Evolutionary conservation across 345 rosid genomes (phyloP).

Genomic region (Reutealis trisperma): DNA sequence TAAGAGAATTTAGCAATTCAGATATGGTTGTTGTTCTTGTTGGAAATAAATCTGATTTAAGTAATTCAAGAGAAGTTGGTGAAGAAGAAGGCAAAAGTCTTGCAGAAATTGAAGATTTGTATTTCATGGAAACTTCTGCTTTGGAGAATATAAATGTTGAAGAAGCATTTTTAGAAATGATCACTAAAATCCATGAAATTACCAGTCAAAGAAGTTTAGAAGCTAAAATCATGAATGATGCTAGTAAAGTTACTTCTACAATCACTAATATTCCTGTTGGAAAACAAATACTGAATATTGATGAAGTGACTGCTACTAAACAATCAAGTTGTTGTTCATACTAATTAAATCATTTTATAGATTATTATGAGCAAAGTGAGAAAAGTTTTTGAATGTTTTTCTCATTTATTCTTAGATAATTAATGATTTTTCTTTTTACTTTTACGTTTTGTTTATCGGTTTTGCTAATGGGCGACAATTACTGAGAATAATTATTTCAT

Average conservation of each 20-base stretch:
- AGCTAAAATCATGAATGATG: constrained; percentile 41
- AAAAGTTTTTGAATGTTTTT: too few relatives aligned
- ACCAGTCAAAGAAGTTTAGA: constrained; percentile 52
- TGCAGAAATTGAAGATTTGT: constrained; percentile 63
- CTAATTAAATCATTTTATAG: not conserved
- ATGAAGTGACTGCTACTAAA: constrained; percentile 74
- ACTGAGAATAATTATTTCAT: too few relatives aligned
- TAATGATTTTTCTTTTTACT: too few relatives aligned
- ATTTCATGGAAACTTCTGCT: constrained; percentile 83
- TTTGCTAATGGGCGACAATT: too few relatives aligned
- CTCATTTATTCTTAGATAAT: too few relatives aligned
- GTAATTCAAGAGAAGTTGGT: constrained; percentile 47
- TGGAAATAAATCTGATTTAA: constrained; percentile 70
- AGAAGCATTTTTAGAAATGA: constrained; percentile 69
- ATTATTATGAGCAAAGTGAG: too few relatives aligned
- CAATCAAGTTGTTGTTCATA: constrained; percentile 54
- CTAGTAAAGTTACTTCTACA: not conserved
- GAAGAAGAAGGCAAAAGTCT: constrained; percentile 59
- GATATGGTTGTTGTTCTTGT: constrained; percentile 71
- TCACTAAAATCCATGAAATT: constrained; percentile 50
- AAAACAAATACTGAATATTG: constrained; percentile 51
- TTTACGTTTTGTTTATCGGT: too few relatives aligned
- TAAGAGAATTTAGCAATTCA: constrained; percentile 48
- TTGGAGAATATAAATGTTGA: constrained; percentile 68
- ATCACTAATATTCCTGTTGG: constrained; percentile 39